Evolutionary conservation across 352 stramenopile genomes (phyloP).

Genomic region (Pythium myriotylum): DNA sequence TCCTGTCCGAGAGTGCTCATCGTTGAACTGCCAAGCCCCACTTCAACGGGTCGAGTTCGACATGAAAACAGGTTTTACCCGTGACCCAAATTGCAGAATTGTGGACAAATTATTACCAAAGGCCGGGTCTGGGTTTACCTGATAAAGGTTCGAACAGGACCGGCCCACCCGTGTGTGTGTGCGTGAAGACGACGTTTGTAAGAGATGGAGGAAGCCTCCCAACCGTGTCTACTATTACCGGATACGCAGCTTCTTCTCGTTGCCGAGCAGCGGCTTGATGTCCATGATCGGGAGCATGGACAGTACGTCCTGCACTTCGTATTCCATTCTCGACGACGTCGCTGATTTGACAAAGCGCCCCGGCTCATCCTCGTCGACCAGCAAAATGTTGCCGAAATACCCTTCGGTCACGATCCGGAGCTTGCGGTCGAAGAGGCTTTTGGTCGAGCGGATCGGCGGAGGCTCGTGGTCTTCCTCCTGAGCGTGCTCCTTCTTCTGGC

Average conservation of each 20-base stretch:
- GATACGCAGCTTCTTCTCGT: slow-evolving; percentile 20
- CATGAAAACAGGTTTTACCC: too few relatives aligned
- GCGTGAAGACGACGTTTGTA: too few relatives aligned
- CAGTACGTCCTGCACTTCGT: slow-evolving; percentile 32
- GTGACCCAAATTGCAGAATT: too few relatives aligned
- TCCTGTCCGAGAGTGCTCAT: too few relatives aligned
- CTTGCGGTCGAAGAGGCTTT: slow-evolving; percentile 34
- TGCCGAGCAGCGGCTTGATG: slow-evolving; percentile 34
- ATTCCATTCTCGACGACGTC: slow-evolving; percentile 22
- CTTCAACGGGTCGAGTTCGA: too few relatives aligned
- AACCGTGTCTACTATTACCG: too few relatives aligned
- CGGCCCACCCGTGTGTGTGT: too few relatives aligned
- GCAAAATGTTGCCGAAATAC: slow-evolving; percentile 26
- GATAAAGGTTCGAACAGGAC: too few relatives aligned
- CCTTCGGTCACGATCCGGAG: slow-evolving; percentile 28
- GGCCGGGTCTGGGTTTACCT: too few relatives aligned
- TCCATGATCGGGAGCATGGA: slow-evolving; percentile 35
- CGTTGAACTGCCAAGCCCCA: too few relatives aligned
- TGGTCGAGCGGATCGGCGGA: slow-evolving; percentile 2
- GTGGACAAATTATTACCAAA: too few relatives aligned
- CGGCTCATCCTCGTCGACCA: slow-evolving; percentile 31
- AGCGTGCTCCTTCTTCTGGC: slow-evolving; percentile 1
- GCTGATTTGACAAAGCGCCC: slow-evolving; percentile 19
- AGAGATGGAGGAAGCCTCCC: too few relatives aligned
- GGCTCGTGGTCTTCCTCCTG: background rate